These are phyloP conservation scores for Phytophthora europaea DNA, from an alignment of 352 stramenopile genomes.

Conservation along the genomic window DNA sequence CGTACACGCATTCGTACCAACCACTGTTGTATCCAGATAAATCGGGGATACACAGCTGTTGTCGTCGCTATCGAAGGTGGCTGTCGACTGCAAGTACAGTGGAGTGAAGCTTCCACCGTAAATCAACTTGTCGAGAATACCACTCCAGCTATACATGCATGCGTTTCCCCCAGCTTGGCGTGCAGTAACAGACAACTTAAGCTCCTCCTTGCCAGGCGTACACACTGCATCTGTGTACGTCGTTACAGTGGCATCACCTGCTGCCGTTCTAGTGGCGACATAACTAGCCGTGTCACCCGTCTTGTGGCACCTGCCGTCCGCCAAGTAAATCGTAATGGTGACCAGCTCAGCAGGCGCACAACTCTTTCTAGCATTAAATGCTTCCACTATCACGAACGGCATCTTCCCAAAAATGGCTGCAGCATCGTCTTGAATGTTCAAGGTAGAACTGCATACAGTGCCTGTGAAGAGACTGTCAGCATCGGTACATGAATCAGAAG, in stretches of 20 bases:
- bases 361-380: neutral
- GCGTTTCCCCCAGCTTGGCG: no score
- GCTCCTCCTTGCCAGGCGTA: neutral
- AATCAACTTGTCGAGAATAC: neutral
- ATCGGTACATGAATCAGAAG: neutral
- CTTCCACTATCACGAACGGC: neutral
- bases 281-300: neutral
- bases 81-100: neutral
- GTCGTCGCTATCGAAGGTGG: neutral
- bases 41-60: neutral
- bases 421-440: neutral
- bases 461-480: neutral
- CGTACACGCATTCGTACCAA: neutral
- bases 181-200: no score
- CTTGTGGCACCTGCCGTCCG: constrained; percentile 1
- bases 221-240: neutral
- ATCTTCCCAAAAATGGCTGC: neutral
- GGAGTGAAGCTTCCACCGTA: neutral
- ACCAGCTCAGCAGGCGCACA: neutral
- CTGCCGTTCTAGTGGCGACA: neutral
- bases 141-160: no score
- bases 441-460: neutral
- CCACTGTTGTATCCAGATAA: neutral
- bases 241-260: neutral
- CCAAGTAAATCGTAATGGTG: neutral